Conservation (phyloP, 106 monocot genomes). For the Phalaenopsis aphrodite region DNA sequence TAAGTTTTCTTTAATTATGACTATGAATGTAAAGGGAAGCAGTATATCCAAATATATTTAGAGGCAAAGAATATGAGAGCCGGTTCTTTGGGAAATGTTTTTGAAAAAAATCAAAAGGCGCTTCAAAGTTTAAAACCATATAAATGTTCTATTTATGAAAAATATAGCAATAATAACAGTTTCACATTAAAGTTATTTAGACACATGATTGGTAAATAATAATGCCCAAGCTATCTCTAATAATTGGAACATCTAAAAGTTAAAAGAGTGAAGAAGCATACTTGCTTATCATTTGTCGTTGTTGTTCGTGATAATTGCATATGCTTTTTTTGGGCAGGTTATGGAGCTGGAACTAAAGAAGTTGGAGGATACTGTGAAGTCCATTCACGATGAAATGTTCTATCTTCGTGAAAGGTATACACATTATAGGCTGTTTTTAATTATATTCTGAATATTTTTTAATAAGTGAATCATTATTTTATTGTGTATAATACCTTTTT, state of each 20-base stretch:
- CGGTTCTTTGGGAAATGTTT: too few relatives aligned
- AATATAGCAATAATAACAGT: too few relatives aligned
- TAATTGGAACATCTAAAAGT: background rate
- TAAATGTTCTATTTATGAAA: too few relatives aligned
- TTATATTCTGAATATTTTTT: background rate
- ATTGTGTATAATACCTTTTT: background rate
- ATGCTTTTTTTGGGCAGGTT: constrained; percentile 24
- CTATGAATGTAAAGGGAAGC: too few relatives aligned
- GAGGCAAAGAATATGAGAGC: too few relatives aligned
- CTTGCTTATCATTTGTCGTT: background rate
- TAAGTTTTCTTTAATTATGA: too few relatives aligned
- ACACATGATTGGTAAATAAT: too few relatives aligned
- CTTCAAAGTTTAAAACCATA: too few relatives aligned
- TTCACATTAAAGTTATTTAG: too few relatives aligned
- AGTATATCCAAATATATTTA: too few relatives aligned
- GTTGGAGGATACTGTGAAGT: constrained; percentile 59
- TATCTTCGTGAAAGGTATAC: constrained; percentile 83
- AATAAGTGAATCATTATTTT: background rate
- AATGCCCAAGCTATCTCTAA: too few relatives aligned
- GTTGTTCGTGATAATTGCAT: background rate
- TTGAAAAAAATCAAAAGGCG: too few relatives aligned
- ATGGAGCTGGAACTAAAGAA: constrained; percentile 93
- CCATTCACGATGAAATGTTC: constrained; percentile 92
- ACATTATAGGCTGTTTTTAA: background rate
- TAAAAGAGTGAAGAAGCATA: background rate